Evolutionary conservation across 2,329 filamentous ascomycete species (phyloP).

Genomic region (Botryotinia calthae): DNA sequence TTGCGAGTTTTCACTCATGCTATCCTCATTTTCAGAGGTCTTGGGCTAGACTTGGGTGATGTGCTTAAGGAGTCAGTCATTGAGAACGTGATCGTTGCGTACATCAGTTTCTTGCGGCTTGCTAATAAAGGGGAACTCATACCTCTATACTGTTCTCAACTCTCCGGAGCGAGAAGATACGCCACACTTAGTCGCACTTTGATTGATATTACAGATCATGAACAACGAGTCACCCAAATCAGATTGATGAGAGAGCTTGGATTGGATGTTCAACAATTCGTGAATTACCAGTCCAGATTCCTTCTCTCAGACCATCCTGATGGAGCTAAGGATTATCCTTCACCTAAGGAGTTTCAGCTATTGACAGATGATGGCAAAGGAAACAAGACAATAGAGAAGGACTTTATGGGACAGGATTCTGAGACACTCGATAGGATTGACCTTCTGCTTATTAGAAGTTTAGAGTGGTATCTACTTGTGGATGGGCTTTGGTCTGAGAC

Average conservation of each 20-base stretch:
- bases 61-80: conserved; percentile 40
- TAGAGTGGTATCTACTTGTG: conserved; percentile 82
- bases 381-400: conserved; percentile 63
- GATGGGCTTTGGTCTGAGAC: conserved; percentile 70
- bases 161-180: conserved; percentile 63
- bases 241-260: conserved; percentile 71
- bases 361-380: conserved; percentile 46
- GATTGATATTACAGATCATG: conserved; percentile 64
- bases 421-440: conserved; percentile 63
- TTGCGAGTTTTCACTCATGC: conserved; percentile 70
- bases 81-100: conserved; percentile 76
- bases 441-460: conserved; percentile 68
- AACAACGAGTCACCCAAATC: conserved; percentile 66
- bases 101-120: conserved; percentile 75
- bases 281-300: conserved; percentile 63
- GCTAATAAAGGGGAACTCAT: conserved; percentile 73
- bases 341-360: conserved; percentile 50
- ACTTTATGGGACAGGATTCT: conserved; percentile 67
- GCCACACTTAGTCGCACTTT: conserved; percentile 74
- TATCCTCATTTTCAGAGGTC: conserved; percentile 62
- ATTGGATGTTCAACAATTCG: conserved; percentile 70
- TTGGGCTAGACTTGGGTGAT: conserved; percentile 50
- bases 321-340: conserved; percentile 40
- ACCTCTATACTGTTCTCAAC: conserved; percentile 81
- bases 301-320: conserved; percentile 51